Evolutionary conservation across 768 basidiomycete genomes (phyloP), one percentile per base, ranked within the genome.

Genomic region (Amanita pseudoporphyria): DNA sequence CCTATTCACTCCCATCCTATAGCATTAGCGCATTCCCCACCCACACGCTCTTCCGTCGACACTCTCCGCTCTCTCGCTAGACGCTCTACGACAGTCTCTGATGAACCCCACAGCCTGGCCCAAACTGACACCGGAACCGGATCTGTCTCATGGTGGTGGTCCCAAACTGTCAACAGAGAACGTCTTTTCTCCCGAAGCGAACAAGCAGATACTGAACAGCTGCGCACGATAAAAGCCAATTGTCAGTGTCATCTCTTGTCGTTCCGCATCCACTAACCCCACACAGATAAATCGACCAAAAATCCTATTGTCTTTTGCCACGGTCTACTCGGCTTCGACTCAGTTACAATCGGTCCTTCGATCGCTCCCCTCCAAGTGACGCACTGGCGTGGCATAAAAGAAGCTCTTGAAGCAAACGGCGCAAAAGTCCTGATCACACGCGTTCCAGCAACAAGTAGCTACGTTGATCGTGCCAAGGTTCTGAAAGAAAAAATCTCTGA

Each of bases 321-420:
- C 61, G 95, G 94, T 7, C 76, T 96, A 1, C 74, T 97, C 6
- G 90, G 91, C 1, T 94, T 93, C 55, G 90, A 94, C 61, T 83
- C 81, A 0, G 78, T 93, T 56, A 85, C 80, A 2, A 83, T 91
- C 19, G 85, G 87, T 1, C 81, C 77, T 2, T 68, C 83, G 39
- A 87, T 84, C 50, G 81, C 84, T 10, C 82, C 90, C 3, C 58
- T 97, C 14, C 82, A 93, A 59, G 90, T 99, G 36, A 76, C 85
- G 2, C 93, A 99, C 64, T 99, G 96, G 96, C 78, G 95, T 32
- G 96, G 96, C 6, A 95, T 99, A 55, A 84, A 87, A 59, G 90
- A 97, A 62, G 92, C 87, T 14, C 73, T 99, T 6, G 84, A 94
- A 58, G 76, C 85, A 32, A 92, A 87, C 60, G 94, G 91, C 14